phyloP scores from a whole-genome alignment of 345 rosid genomes.

The Pugionium dolabratum region DNA sequence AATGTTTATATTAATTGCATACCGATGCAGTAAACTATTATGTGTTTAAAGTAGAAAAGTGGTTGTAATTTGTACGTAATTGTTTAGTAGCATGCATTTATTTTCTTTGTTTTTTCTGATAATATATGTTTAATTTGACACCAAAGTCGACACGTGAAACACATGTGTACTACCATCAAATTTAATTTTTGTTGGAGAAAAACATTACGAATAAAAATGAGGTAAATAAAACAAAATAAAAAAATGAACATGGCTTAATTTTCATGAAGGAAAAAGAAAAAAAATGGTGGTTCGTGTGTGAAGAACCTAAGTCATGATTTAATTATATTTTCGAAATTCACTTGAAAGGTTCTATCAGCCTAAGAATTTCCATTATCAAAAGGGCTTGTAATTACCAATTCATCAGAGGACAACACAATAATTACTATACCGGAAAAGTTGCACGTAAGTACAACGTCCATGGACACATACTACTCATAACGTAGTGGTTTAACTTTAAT shows the following conservation, averaged over 20 bases:
- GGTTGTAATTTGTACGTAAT: constrained; percentile 23
- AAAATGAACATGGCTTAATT: constrained; percentile 14
- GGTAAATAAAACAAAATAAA: background rate
- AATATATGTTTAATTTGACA: background rate
- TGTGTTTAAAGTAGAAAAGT: constrained; percentile 3
- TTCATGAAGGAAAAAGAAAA: constrained; percentile 1
- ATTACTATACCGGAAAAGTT: constrained; percentile 29
- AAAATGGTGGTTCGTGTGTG: background rate
- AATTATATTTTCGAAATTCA: background rate
- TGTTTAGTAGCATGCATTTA: constrained; percentile 28
- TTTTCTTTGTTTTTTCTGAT: background rate
- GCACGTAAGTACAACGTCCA: constrained; percentile 25
- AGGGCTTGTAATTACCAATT: too few relatives aligned
- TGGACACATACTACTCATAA: constrained; percentile 23
- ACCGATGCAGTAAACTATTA: too few relatives aligned
- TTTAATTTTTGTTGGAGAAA: background rate
- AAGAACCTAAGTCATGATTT: constrained; percentile 20
- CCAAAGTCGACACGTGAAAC: constrained; percentile 23
- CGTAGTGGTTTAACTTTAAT: constrained; percentile 14
- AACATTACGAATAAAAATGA: background rate
- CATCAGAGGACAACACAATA: constrained; percentile 11
- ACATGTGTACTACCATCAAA: constrained; percentile 15
- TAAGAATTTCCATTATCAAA: too few relatives aligned
- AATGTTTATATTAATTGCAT: constrained; percentile 25
- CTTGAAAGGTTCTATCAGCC: background rate